phyloP scores from a whole-genome alignment of 2,329 filamentous ascomycete species.

The Fusarium setosum region DNA sequence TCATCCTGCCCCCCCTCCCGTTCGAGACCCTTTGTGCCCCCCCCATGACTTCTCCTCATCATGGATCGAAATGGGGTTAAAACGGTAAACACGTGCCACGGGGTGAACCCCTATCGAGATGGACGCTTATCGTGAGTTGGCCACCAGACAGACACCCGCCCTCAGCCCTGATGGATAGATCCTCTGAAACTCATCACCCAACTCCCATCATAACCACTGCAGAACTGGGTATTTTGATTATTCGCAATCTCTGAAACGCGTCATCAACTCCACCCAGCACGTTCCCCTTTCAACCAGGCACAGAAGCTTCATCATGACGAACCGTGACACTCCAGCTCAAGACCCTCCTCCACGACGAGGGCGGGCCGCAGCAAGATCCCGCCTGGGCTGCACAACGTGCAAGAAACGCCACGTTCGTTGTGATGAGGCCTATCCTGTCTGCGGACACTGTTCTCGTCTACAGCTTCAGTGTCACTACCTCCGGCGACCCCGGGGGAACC shows the following conservation, averaged over 20 bases:
- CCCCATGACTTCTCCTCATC: too few relatives aligned
- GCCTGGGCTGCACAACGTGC: constrained; percentile 12
- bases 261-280: too few relatives aligned
- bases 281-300: not conserved
- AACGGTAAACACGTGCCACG: not conserved
- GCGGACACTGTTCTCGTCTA: constrained; percentile 13
- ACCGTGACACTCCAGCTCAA: not conserved
- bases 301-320: not conserved
- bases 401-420: constrained; percentile 17
- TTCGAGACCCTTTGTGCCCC: not conserved
- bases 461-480: constrained; percentile 6
- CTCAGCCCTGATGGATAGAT: too few relatives aligned
- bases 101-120: too few relatives aligned
- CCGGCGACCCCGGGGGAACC: not conserved
- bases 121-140: too few relatives aligned
- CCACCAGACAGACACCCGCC: too few relatives aligned
- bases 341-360: not conserved
- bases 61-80: too few relatives aligned
- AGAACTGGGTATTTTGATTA: too few relatives aligned
- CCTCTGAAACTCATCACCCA: too few relatives aligned
- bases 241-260: too few relatives aligned
- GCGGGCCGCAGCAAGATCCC: not conserved
- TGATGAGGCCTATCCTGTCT: constrained; percentile 13
- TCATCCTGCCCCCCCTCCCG: not conserved
- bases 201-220: not conserved